Base-by-base conservation (phyloP, 2,329 filamentous ascomycete genomes). In the Fusarium transvaalense region DNA sequence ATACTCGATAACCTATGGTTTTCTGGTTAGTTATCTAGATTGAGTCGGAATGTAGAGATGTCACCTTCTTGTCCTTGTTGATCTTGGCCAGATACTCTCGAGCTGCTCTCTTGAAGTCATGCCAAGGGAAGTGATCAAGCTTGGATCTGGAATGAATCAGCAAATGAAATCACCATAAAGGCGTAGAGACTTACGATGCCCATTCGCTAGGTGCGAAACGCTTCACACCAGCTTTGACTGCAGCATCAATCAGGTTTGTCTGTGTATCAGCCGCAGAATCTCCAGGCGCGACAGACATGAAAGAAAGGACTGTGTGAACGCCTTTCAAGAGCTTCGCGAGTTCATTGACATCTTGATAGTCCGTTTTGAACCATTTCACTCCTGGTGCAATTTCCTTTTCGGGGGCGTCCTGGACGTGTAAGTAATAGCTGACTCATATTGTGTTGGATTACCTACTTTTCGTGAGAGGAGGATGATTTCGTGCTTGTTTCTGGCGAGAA, bases 131-230 rank as follows among this genome's bases (percentile, higher is more conserved):
- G 6, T 69, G 21, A 3, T 71, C 61, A 10, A 72, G 50, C 1
- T 47, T 42, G 1, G 67, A 55, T 14, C 70, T 72, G 5, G 0
- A 0, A 0, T 0, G 10, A 9, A 4, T 72, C 1, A 71, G 51
- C 1, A 10, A 3, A 3, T 17, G n/a, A n/a, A n/a, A 10, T 5
- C 1, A 6, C 2, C 2, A 10, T 1, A 0, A 2, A 17, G 0
- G 1, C 3, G 6, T 2, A 2, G 2, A 6, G 1, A 58, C 72
- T 75, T 61, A 84, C 82, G 76, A 77, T 23, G 74, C 78, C 65
- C 84, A 91, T 67, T 92, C 89, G 35, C 86, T 86, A 1, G 88
- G 87, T 14, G 90, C 80, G 77, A 89, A 88, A 7, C 86, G 82
- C 70, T 87, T 84, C 8, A 91, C 86, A 2, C 87, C 86, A 5